phyloP scores from a whole-genome alignment of 257 asterid species.

The Ajuga chamaepitys region DNA sequence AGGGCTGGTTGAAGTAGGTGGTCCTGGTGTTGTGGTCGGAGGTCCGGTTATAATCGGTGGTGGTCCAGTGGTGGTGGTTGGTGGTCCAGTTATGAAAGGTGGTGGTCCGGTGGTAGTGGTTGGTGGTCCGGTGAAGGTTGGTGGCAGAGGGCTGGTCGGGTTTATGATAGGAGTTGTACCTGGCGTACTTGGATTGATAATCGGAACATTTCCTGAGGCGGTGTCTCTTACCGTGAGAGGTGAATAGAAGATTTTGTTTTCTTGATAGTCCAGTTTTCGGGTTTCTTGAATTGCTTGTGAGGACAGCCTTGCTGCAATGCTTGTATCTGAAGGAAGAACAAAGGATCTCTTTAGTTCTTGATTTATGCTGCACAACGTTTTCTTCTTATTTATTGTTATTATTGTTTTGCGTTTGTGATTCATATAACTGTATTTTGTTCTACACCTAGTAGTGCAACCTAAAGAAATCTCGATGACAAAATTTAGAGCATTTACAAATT shows the following conservation, averaged over 20 bases:
- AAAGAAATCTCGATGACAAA: no score
- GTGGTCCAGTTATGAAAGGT: constrained; percentile 25
- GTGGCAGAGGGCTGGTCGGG: constrained; percentile 32
- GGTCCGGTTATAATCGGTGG: not conserved
- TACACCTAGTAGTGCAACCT: no score
- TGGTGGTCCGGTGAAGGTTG: constrained; percentile 33
- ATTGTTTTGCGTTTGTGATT: not conserved
- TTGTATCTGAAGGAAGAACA: constrained; percentile 40
- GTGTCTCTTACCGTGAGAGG: constrained; percentile 36
- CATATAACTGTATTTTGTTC: no score
- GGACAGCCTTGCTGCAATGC: constrained; percentile 28
- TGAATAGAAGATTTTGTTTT: constrained; percentile 29
- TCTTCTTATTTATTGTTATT: not conserved
- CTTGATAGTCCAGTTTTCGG: constrained; percentile 32
- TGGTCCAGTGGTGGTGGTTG: constrained; percentile 13
- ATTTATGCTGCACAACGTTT: not conserved
- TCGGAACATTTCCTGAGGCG: constrained; percentile 44
- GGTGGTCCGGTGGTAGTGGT: constrained; percentile 17
- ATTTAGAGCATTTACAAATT: no score
- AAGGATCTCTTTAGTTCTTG: not conserved
- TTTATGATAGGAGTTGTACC: constrained; percentile 35
- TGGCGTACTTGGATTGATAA: constrained; percentile 67
- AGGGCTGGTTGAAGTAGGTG: not conserved
- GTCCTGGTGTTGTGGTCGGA: constrained; percentile 1
- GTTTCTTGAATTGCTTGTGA: constrained; percentile 30